Evolutionary conservation across 2,329 filamentous ascomycete genomes (phyloP).

Genomic region (Xylaria sp.): DNA sequence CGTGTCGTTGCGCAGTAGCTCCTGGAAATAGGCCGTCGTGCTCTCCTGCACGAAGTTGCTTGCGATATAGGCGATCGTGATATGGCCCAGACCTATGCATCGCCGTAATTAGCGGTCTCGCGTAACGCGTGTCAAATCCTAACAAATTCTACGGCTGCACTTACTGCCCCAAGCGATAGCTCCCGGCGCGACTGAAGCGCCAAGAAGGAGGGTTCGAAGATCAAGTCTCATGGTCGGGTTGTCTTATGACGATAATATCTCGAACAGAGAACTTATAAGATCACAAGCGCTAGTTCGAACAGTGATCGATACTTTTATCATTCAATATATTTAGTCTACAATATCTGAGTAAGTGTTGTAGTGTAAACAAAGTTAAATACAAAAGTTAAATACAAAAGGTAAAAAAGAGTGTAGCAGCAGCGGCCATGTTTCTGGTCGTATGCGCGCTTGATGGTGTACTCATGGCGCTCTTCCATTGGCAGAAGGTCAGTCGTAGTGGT

Average conservation of each 20-base stretch:
- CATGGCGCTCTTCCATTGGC: slow-evolving; percentile 26
- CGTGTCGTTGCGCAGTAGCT: slow-evolving; percentile 65
- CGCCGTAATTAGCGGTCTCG: slow-evolving; percentile 30
- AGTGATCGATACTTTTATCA: background rate
- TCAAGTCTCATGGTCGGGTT: slow-evolving; percentile 49
- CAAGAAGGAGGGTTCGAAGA: slow-evolving; percentile 44
- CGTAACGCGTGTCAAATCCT: background rate
- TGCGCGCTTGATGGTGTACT: slow-evolving; percentile 22
- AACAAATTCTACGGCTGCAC: slow-evolving; percentile 35
- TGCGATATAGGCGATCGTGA: slow-evolving; percentile 73
- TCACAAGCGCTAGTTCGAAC: slow-evolving; percentile 12
- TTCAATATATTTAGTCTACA: background rate
- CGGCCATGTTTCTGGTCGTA: slow-evolving; percentile 31
- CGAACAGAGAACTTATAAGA: background rate
- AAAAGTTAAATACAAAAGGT: too few species aligned
- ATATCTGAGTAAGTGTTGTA: background rate
- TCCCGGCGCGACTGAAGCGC: slow-evolving; percentile 50
- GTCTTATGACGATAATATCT: slow-evolving; percentile 15
- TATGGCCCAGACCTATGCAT: slow-evolving; percentile 70
- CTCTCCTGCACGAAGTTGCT: slow-evolving; percentile 67
- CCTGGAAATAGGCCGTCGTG: slow-evolving; percentile 68
- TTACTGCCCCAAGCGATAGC: slow-evolving; percentile 58
- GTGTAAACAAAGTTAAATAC: slow-evolving; percentile 3
- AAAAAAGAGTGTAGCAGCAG: background rate
- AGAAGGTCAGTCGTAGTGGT: slow-evolving; percentile 30